These are phyloP conservation scores for Elongisporangium anandrum DNA, from an alignment of 352 stramenopile genomes.

Conservation along the genomic window DNA sequence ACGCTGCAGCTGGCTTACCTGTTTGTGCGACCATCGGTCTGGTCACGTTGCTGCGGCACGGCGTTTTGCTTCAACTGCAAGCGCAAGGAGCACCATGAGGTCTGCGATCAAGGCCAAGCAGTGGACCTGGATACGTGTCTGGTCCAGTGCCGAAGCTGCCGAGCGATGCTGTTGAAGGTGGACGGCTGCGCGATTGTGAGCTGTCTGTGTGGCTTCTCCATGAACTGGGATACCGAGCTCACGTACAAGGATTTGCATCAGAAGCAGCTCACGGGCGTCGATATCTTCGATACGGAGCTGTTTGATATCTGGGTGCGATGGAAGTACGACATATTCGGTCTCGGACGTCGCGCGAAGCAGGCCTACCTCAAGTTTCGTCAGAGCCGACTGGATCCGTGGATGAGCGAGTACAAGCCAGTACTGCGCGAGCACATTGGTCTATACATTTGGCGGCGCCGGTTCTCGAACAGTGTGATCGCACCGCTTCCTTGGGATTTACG, in stretches of 20 bases:
- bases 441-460: slow-evolving; percentile 13
- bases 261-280: slow-evolving; percentile 17
- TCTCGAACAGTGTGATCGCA: not conserved
- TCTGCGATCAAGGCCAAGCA: slow-evolving; percentile 8
- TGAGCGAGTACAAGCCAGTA: slow-evolving; percentile 4
- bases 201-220: slow-evolving; percentile 42
- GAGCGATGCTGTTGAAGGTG: slow-evolving; percentile 37
- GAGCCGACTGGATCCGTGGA: no score
- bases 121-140: slow-evolving; percentile 20
- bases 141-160: slow-evolving; percentile 37
- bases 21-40: slow-evolving; percentile 19
- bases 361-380: no score
- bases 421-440: slow-evolving; percentile 2
- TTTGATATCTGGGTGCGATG: slow-evolving; percentile 9
- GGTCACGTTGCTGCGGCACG: slow-evolving; percentile 29
- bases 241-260: slow-evolving; percentile 9
- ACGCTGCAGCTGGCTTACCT: slow-evolving; percentile 29
- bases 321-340: no score
- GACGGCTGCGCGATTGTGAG: slow-evolving; percentile 42
- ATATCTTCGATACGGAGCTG: slow-evolving; percentile 20
- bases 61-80: slow-evolving; percentile 59
- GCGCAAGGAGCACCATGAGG: slow-evolving; percentile 21
- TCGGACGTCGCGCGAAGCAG: no score
- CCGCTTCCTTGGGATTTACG: not conserved
- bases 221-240: slow-evolving; percentile 32